These are phyloP conservation scores for Amesomyces nigricolor DNA, from an alignment of 2,329 filamentous ascomycete species.

Conservation along the genomic window DNA sequence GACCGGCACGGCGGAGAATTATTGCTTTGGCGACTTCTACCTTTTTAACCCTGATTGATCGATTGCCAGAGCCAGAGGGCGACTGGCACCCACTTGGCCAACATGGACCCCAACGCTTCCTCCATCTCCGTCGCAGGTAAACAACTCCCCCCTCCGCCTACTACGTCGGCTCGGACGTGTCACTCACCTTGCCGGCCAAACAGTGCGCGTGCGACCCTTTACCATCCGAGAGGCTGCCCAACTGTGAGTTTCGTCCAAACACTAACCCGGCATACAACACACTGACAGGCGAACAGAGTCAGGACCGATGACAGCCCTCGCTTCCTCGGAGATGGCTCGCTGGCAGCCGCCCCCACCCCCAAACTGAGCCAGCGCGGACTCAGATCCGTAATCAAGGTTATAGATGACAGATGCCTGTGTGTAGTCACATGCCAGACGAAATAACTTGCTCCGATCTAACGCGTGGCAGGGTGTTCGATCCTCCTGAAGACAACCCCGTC, in stretches of 20 bases:
- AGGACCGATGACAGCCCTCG: slow-evolving; percentile 76
- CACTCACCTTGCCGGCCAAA: slow-evolving; percentile 24
- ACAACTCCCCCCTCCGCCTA: slow-evolving; percentile 29
- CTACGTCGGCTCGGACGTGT: neutral
- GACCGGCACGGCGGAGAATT: slow-evolving; percentile 16
- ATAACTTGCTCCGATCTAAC: neutral
- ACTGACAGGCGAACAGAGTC: slow-evolving; percentile 38
- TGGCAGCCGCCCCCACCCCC: slow-evolving; percentile 79
- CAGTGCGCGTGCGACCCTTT: slow-evolving; percentile 66
- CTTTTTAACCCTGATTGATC: neutral
- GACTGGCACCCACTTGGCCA: slow-evolving; percentile 11
- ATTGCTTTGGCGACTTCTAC: slow-evolving; percentile 13
- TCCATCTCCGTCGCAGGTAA: slow-evolving; percentile 57
- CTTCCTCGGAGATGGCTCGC: slow-evolving; percentile 93
- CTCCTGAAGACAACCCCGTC: slow-evolving; percentile 88
- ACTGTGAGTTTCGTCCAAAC: slow-evolving; percentile 46
- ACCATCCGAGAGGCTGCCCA: slow-evolving; percentile 93
- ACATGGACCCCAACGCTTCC: slow-evolving; percentile 43
- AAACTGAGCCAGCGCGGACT: slow-evolving; percentile 84
- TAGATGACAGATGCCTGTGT: slow-evolving; percentile 95
- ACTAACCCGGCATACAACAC: neutral
- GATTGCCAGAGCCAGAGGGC: slow-evolving; percentile 3
- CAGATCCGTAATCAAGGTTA: slow-evolving; percentile 86
- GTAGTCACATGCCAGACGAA: neutral
- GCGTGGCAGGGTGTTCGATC: slow-evolving; percentile 82